Conservation (phyloP, 2,329 filamentous ascomycete species). For the Phaeosphaeriaceae sp. region DNA sequence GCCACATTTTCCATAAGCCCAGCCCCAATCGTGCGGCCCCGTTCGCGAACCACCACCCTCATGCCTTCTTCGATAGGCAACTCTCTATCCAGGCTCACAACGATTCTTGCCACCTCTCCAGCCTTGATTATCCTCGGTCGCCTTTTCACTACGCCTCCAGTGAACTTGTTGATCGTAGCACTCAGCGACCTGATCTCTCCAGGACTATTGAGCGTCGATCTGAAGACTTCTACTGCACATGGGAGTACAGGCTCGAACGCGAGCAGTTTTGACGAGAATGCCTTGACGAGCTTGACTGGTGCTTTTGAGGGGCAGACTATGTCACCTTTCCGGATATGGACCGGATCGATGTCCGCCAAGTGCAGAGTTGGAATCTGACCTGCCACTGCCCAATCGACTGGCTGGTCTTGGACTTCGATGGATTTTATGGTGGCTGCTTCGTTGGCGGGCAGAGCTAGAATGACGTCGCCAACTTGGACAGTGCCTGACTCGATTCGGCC, state of each 20-base stretch:
- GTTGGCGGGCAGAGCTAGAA: constrained; percentile 80
- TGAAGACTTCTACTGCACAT: constrained; percentile 86
- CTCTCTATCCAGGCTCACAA: constrained; percentile 74
- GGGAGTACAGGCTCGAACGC: constrained; percentile 91
- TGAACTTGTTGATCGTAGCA: constrained; percentile 79
- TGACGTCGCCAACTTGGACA: constrained; percentile 81
- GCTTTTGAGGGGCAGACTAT: constrained; percentile 76
- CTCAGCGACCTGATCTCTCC: constrained; percentile 76
- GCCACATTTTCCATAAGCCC: constrained; percentile 73
- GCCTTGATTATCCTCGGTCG: constrained; percentile 85
- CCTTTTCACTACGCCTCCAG: constrained; percentile 78
- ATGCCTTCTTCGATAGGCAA: constrained; percentile 82
- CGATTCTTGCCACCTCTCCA: constrained; percentile 76
- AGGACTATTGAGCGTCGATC: constrained; percentile 80
- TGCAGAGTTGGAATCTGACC: constrained; percentile 89
- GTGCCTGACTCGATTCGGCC: constrained; percentile 86
- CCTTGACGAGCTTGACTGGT: constrained; percentile 74
- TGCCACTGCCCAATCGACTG: constrained; percentile 87
- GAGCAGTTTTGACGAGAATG: constrained; percentile 82
- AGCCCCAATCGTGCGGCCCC: constrained; percentile 85
- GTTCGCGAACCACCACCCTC: constrained; percentile 79
- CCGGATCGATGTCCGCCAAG: constrained; percentile 81
- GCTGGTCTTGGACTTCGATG: constrained; percentile 76
- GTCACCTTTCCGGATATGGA: constrained; percentile 80
- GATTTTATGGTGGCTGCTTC: constrained; percentile 83